Percentiles rank a stretch among this genome's conserved stretches.
These are phyloP conservation scores for Lactarius sp. DNA, from an alignment of 768 basidiomycete species.

Conservation along the genomic window DNA sequence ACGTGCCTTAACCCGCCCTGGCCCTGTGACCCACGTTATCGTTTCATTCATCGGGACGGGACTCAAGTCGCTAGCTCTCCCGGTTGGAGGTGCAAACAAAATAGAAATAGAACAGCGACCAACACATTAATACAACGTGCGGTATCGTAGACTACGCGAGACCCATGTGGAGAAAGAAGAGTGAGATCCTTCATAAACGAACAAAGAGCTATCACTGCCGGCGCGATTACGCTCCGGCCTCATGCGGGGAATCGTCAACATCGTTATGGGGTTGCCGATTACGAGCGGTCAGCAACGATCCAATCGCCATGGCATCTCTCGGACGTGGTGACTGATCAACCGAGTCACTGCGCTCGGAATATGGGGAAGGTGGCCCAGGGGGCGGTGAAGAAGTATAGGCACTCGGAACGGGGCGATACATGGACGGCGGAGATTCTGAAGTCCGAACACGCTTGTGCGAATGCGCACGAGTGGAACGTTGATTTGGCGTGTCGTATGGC, in stretches of 20 bases:
- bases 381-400: slow-evolving; percentile 24
- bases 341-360: slow-evolving; percentile 65
- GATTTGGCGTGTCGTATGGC: slow-evolving; percentile 6
- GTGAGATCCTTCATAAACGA: background rate
- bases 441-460: slow-evolving; percentile 26
- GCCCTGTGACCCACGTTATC: too few relatives aligned
- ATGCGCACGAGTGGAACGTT: slow-evolving; percentile 9
- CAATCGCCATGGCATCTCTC: slow-evolving; percentile 74
- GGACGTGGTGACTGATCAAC: slow-evolving; percentile 68
- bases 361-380: slow-evolving; percentile 57
- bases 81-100: background rate
- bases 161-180: background rate
- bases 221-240: slow-evolving; percentile 9
- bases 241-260: background rate
- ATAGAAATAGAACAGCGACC: background rate
- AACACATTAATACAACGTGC: slow-evolving; percentile 6
- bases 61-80: too few relatives aligned
- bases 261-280: slow-evolving; percentile 15
- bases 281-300: slow-evolving; percentile 56
- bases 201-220: background rate
- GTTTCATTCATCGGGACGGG: too few relatives aligned
- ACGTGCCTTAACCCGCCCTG: background rate
- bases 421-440: slow-evolving; percentile 22
- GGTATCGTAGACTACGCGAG: background rate
- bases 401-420: slow-evolving; percentile 64